A percentile compares a stretch with the other conserved stretches of the same genome.
Evolutionary conservation across 2,329 filamentous ascomycete genomes (phyloP).

Genomic region (Aspergillus carbonarius): DNA sequence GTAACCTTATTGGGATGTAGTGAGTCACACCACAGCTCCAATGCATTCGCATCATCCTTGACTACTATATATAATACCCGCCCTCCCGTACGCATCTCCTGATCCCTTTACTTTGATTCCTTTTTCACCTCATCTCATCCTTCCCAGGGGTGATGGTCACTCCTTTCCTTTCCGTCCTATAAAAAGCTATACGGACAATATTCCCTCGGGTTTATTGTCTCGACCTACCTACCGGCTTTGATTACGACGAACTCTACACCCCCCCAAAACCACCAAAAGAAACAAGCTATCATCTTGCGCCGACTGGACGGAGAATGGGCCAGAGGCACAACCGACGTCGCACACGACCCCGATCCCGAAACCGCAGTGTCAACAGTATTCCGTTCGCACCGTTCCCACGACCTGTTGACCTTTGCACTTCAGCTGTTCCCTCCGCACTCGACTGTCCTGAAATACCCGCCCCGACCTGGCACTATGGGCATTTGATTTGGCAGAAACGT

Average conservation of each 20-base stretch:
- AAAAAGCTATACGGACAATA: conserved; percentile 9
- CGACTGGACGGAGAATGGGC: conserved; percentile 37
- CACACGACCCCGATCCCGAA: conserved; percentile 43
- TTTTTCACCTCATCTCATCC: conserved; percentile 37
- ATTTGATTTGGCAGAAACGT: conserved; percentile 41
- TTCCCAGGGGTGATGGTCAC: conserved; percentile 38
- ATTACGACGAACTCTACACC: neutral
- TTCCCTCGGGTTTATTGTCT: neutral
- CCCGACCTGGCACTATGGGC: conserved; percentile 45
- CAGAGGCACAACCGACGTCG: conserved; percentile 49
- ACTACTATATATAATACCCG: conserved; percentile 10
- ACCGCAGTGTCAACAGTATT: conserved; percentile 27
- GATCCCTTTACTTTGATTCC: conserved; percentile 11
- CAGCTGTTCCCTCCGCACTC: conserved; percentile 15
- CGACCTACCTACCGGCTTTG: neutral
- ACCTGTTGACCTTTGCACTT: conserved; percentile 14
- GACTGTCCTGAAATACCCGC: conserved; percentile 31
- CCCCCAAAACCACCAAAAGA: conserved; percentile 8
- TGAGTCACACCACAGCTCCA: conserved; percentile 27
- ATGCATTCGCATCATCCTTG: conserved; percentile 9
- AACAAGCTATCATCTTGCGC: conserved; percentile 7
- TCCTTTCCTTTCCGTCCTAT: conserved; percentile 28
- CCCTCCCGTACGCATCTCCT: neutral
- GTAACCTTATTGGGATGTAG: conserved; percentile 19
- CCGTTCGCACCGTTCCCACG: conserved; percentile 20